Base-by-base conservation (phyloP, 2,329 filamentous ascomycete genomes). In the Fusarium sp. region DNA sequence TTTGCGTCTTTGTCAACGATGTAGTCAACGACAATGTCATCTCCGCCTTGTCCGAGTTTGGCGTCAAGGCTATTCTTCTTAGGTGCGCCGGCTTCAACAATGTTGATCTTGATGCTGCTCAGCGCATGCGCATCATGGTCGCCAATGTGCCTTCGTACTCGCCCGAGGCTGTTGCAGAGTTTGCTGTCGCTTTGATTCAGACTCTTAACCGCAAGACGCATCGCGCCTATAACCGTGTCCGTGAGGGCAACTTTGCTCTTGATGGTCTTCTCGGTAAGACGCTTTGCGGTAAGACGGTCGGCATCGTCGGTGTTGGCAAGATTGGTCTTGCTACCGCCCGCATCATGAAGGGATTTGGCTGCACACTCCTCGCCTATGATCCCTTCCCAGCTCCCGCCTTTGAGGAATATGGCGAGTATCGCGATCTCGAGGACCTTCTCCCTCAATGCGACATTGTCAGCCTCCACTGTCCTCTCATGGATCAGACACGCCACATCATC, bases 1-100 rank as follows among this genome's bases (percentile, higher is more conserved):
- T 91, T 53, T 91, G 89, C 78, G 86, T 87, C 72, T 91, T 91
- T 72, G 89, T 91, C 75, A 91, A 91, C 77, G 89, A 91, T 78
- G 78, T 78, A 4, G 80, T 90, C 18, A 79, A 82, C 58, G 81
- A 77, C 5, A 74, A 79, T 2, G 86, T 90, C 38, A 81, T 91
- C 44, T 76, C 80, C 18, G 78, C 80, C 0, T 83, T 91, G 8
- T 79, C 83, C 58, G 65, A 74, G 18, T 69, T 77, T 42, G 87
- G 87, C 72, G 83, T 89, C 46, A 82, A 82, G 51, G 86, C 86
- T 56, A 82, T 91, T 67, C 84, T 90, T 23, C 82, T 91, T 60
- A 87, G 89, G 57, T 91, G 89, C 77, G 89, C 89, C 2, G 89
- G 89, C 61, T 90, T 83, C 82, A 90, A 91, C 80, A 87, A 90